Conservation (phyloP, 805 yeast species). For the Teunomyces atbi region DNA sequence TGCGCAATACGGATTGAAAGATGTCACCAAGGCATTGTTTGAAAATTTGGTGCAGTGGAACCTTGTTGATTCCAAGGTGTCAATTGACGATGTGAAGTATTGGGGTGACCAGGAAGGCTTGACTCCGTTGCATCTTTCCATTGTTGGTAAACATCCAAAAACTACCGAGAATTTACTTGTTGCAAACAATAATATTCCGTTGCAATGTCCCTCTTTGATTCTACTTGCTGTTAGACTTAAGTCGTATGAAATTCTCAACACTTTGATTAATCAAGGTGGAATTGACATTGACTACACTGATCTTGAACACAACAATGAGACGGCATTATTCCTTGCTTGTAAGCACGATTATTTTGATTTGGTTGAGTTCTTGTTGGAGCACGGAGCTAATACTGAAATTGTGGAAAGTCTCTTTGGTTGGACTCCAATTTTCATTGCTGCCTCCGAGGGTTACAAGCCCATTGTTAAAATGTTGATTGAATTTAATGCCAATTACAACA, state of each 20-base stretch:
- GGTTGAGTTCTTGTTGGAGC: constrained; percentile 52
- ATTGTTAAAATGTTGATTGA: constrained; percentile 56
- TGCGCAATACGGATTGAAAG: constrained; percentile 78
- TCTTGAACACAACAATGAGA: constrained; percentile 57
- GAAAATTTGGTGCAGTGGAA: constrained; percentile 58
- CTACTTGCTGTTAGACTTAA: constrained; percentile 68
- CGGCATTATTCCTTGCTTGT: constrained; percentile 80
- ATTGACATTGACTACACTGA: constrained; percentile 66
- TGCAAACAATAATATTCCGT: constrained; percentile 39
- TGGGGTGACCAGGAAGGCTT: constrained; percentile 82
- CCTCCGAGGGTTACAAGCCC: constrained; percentile 72
- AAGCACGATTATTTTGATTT: constrained; percentile 56
- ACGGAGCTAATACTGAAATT: constrained; percentile 71
- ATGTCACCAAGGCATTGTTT: constrained; percentile 56
- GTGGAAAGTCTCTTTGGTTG: constrained; percentile 82
- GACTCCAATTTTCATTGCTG: constrained; percentile 91
- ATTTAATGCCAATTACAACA: constrained; percentile 52
- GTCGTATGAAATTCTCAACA: constrained; percentile 53
- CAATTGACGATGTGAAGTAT: constrained; percentile 53
- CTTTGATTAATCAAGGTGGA: constrained; percentile 53
- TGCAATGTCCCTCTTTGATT: constrained; percentile 55
- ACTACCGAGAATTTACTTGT: constrained; percentile 62
- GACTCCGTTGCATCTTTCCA: constrained; percentile 82
- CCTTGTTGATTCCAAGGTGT: constrained; percentile 43
- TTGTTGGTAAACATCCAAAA: constrained; percentile 77